Evolutionary conservation across 345 rosid genomes (phyloP), one percentile per base, ranked within the genome.

Genomic region (Gossypium turneri): DNA sequence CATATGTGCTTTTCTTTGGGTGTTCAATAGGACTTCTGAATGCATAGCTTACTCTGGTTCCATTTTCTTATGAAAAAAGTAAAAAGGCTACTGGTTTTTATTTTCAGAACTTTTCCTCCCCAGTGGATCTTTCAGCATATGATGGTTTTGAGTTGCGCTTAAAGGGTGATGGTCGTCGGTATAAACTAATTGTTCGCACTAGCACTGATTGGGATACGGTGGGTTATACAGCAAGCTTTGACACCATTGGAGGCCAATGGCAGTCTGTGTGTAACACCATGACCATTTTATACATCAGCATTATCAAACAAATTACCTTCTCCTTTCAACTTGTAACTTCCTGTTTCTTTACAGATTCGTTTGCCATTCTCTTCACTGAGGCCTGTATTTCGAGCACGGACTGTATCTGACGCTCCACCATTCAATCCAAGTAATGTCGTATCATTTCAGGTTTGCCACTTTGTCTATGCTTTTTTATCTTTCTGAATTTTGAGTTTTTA

Each of bases 201-300:
- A 92, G 92, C 68, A 67, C 79, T 71, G 95, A 94, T 44, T 94
- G 98, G 98, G 98, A 94, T 78, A 89, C 97, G 34, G 87, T 94
- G 51, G 98, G 98, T 59, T 92, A 92, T 84, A 90, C 95, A 0
- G 81, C 84, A 57, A 76, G 98, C 77, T 90, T 92, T 79, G 96
- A 94, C 84, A 94, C 99, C 25, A 62, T 70, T 9, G 84, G 74
- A 79, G 96, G 88, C 73, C 84, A 90, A 80, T 94, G 99, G 99
- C 99, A 94, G 78, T 87, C 97, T 27, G 98, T 92, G 75, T 79
- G 92, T 82, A 29, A n/a, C 57, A 47, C 17, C 17, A 27, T 51
- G 20, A 75, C 53, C 50, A 56, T 61, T 70, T 45, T 12, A 48
- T 56, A 27, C 16, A 7, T 58, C 25, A 75, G 45, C 45, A 51